Percentiles rank a stretch among this genome's conserved stretches.
Conservation (phyloP, 192 early-diverging fungal species). For the Powellomyces hirtus region DNA sequence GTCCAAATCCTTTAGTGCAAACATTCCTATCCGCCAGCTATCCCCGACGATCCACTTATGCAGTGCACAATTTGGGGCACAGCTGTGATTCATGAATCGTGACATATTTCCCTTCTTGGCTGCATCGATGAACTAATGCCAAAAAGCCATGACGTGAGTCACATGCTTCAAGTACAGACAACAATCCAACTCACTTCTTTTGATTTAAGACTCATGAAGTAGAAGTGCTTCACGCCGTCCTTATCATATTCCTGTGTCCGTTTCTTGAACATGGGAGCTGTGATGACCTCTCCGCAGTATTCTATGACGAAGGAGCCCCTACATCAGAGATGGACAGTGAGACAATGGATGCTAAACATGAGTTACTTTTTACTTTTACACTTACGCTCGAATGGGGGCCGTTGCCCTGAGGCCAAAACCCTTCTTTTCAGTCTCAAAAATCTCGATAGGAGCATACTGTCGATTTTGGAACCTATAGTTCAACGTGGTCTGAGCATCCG, state of each 20-base stretch:
- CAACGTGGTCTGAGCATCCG: background rate
- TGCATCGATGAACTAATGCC: constrained; percentile 84
- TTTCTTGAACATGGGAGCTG: constrained; percentile 76
- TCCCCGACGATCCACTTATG: constrained; percentile 97
- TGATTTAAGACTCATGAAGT: constrained; percentile 95
- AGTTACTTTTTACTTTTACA: background rate
- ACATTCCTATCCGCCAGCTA: constrained; percentile 92
- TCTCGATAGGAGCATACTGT: constrained; percentile 81
- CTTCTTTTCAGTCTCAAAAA: constrained; percentile 89
- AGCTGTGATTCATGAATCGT: constrained; percentile 98
- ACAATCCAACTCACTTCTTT: constrained; percentile 62
- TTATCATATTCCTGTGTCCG: constrained; percentile 78
- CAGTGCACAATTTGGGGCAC: constrained; percentile 89
- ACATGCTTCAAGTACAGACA: background rate
- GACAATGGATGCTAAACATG: background rate
- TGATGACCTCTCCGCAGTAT: constrained; percentile 94
- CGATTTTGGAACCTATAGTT: constrained; percentile 79
- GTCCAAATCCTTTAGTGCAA: constrained; percentile 72
- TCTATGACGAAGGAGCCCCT: constrained; percentile 94
- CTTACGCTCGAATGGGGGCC: constrained; percentile 60
- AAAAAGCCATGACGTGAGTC: background rate
- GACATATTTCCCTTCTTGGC: constrained; percentile 88
- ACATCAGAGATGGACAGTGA: background rate
- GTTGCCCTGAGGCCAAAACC: constrained; percentile 89
- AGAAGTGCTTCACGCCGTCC: constrained; percentile 87